Conservation (phyloP, 2,329 filamentous ascomycete genomes). For the Aspergillus aculeatinus region DNA sequence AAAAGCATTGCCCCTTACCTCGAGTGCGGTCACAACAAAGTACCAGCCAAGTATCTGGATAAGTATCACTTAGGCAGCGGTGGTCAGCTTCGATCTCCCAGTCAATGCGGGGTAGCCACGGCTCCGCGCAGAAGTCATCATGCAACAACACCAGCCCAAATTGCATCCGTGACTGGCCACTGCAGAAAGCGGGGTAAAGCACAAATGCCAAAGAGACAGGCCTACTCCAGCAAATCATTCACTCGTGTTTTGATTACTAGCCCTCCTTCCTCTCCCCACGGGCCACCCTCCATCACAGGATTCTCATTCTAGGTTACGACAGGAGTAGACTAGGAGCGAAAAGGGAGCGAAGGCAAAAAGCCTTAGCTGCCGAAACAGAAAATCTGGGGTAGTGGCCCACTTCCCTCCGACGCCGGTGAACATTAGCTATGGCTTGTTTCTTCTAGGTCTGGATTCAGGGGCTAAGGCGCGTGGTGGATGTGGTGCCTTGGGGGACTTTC, state of each 20-base stretch:
- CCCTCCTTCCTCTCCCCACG: too few species aligned
- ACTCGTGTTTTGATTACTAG: too few species aligned
- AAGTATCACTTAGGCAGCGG: too few species aligned
- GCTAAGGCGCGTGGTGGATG: neutral
- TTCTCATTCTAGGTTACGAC: too few species aligned
- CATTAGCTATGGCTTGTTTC: neutral
- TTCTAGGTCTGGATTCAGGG: neutral
- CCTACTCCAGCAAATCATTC: neutral
- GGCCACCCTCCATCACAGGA: too few species aligned
- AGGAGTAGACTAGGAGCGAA: neutral
- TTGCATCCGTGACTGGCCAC: neutral
- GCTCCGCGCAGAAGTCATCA: neutral
- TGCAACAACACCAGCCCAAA: neutral
- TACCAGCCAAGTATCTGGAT: neutral
- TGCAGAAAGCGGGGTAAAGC: neutral
- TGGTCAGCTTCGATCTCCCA: neutral
- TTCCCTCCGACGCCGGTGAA: neutral
- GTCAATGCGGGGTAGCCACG: neutral
- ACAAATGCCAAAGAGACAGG: neutral
- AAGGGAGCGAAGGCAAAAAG: neutral
- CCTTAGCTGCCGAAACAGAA: neutral
- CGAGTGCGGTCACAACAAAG: neutral
- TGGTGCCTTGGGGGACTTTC: neutral
- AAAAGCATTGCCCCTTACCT: neutral
- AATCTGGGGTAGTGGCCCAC: neutral